A percentile compares a stretch with the other conserved stretches of the same genome.
Evolutionary conservation across 192 early-diverging fungal genomes (phyloP).

Genomic region (Coemansia sp.): DNA sequence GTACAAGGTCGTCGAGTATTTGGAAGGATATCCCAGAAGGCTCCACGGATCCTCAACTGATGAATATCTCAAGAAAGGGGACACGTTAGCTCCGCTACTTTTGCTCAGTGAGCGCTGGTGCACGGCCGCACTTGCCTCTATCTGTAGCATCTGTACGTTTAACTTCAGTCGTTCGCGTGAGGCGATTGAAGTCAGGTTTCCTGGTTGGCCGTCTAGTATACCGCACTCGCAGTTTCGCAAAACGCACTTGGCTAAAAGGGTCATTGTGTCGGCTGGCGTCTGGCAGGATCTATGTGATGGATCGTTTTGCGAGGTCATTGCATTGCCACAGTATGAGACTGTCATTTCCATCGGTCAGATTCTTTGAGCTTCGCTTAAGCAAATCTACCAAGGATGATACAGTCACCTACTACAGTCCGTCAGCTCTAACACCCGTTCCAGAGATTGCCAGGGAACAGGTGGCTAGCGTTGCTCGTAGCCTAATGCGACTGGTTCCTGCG

Average conservation of each 20-base stretch:
- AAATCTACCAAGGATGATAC: not conserved
- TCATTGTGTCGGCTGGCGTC: not conserved
- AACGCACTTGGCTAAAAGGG: not conserved
- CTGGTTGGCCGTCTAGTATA: not conserved
- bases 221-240: not conserved
- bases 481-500: not conserved
- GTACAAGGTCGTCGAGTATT: constrained; percentile 6
- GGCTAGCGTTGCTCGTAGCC: not conserved
- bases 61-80: not conserved
- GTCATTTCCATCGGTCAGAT: not conserved
- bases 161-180: not conserved
- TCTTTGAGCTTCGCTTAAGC: not conserved
- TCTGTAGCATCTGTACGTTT: not conserved
- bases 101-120: constrained; percentile 10
- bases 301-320: not conserved
- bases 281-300: constrained; percentile 3
- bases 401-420: not conserved
- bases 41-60: too few species aligned
- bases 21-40: not conserved
- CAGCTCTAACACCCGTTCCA: not conserved
- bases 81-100: not conserved
- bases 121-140: not conserved
- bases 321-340: not conserved
- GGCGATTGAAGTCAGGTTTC: constrained; percentile 2
- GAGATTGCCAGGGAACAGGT: not conserved